Base-by-base conservation (phyloP, 1,284 basidiomycete genomes). In the Leucoagaricus sp. region DNA sequence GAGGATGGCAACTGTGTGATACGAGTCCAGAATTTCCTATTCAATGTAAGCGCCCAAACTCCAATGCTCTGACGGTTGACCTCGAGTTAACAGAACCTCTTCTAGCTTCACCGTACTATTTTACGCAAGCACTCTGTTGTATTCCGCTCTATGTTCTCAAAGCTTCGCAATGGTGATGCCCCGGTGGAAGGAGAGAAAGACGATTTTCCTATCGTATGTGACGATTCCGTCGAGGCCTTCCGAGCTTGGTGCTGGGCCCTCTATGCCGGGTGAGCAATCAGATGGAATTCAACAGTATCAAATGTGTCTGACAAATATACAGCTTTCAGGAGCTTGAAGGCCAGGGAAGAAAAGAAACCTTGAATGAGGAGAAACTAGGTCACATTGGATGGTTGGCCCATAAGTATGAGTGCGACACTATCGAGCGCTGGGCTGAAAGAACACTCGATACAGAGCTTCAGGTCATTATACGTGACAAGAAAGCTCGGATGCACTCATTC, bases 381-480 rank as follows among this genome's bases (percentile, higher is more conserved):
- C 1, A 19, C 2, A 21, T 48, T 8, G 28, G 26, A 7, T 33
- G 1, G 29, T 29, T 50, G 21, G 33, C 49, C 13, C 49, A 50
- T 28, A 50, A 50, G 40, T 50, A 50, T 38, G 33, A 50, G 34
- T 50, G 19, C 19, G 34, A n/a, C 13, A 33, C 33, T 6, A 38
- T 50, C 21, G 21, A 50, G 25, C 9, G 4, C 1, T 49, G 48
- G 49, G 34, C 49, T 38, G 6, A 8, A 8, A 38, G 17, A n/a
- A 38, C 36, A 4, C 15, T 38, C 6, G 36, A 38, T 33, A 12
- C 31, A 33, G 31, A 33, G 12, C 31, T 33, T 33, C 31, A 33
- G 31, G 31, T 12, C 12, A 33, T 33, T 12, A 33, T 33, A 33
- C 31, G 12, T 12, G 31, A 33, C 31, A 7, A 6, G 6, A 33